Conservation (phyloP, 176 grass and related monocot genomes). For the Poa annua region DNA sequence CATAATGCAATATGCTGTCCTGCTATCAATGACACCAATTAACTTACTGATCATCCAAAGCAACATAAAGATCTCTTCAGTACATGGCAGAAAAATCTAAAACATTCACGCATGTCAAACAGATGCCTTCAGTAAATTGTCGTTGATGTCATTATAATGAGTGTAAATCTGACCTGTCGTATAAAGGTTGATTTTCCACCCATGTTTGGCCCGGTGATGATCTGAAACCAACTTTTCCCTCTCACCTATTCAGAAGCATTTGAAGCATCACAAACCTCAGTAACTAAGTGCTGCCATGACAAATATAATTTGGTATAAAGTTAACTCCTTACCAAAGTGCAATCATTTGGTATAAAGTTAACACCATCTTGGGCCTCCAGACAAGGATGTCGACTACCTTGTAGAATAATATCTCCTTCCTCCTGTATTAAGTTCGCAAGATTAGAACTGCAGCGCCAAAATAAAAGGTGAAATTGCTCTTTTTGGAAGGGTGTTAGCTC, state of each 20-base stretch:
- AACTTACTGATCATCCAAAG: constrained; percentile 27
- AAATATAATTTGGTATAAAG: constrained; percentile 68
- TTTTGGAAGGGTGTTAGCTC: constrained; percentile 36
- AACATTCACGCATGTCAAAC: constrained; percentile 18
- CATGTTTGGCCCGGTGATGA: constrained; percentile 99
- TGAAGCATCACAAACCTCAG: constrained; percentile 27
- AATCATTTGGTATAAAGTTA: constrained; percentile 98
- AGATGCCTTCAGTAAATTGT: constrained; percentile 11
- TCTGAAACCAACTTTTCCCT: constrained; percentile 98
- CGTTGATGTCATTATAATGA: constrained; percentile 6
- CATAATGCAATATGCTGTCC: constrained; percentile 15
- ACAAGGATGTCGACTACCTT: constrained; percentile 96
- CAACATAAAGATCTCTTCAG: constrained; percentile 31
- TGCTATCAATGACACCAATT: constrained; percentile 14
- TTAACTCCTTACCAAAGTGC: constrained; percentile 87
- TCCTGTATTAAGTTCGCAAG: constrained; percentile 57
- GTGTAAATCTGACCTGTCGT: constrained; percentile 69
- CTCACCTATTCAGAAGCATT: constrained; percentile 66
- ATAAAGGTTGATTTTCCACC: constrained; percentile 99
- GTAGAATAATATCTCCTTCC: constrained; percentile 89
- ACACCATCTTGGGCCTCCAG: constrained; percentile 96
- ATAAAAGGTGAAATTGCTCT: constrained; percentile 27
- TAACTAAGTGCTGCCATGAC: background rate
- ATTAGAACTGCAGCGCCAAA: constrained; percentile 19
- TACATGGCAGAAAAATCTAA: constrained; percentile 3